Conservation (phyloP, 352 stramenopile genomes). For the Pythium aphanidermatum region DNA sequence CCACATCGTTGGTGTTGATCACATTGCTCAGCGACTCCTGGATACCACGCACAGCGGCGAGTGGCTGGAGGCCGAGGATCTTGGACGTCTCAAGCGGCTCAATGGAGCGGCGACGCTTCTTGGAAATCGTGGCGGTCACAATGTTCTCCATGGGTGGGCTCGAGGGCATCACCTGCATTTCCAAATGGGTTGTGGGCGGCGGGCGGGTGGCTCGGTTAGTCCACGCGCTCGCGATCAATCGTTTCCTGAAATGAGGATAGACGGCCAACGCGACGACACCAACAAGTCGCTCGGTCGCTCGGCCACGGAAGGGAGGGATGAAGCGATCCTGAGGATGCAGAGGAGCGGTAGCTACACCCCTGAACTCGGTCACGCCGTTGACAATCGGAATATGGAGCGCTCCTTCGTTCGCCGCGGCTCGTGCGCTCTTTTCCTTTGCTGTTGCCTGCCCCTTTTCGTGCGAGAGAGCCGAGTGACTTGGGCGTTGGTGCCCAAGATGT, state of each 20-base stretch:
- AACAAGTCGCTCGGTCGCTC: too few relatives aligned
- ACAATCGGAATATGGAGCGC: slow-evolving; percentile 9
- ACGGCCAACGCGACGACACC: too few relatives aligned
- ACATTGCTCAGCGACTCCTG: slow-evolving; percentile 20
- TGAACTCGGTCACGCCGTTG: too few relatives aligned
- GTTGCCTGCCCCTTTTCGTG: background rate
- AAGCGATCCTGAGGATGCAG: too few relatives aligned
- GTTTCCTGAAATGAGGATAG: too few relatives aligned
- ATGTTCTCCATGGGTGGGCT: slow-evolving; percentile 21
- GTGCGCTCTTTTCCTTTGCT: slow-evolving; percentile 5
- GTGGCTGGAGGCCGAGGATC: slow-evolving; percentile 45
- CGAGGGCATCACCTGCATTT: slow-evolving; percentile 40
- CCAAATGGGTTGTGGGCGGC: slow-evolving; percentile 2
- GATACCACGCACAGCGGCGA: slow-evolving; percentile 19
- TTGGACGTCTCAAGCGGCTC: slow-evolving; percentile 49
- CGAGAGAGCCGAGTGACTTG: slow-evolving; percentile 1
- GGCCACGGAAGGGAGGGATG: too few relatives aligned
- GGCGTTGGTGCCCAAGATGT: slow-evolving; percentile 10
- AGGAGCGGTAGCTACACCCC: too few relatives aligned
- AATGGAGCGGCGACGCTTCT: slow-evolving; percentile 66
- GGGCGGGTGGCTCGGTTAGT: background rate
- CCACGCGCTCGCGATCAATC: background rate
- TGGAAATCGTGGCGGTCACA: slow-evolving; percentile 21
- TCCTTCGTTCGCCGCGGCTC: slow-evolving; percentile 3
- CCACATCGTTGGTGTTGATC: slow-evolving; percentile 10